phyloP scores from a whole-genome alignment of 306 rosid genomes.

The Begonia fuchsioides region DNA sequence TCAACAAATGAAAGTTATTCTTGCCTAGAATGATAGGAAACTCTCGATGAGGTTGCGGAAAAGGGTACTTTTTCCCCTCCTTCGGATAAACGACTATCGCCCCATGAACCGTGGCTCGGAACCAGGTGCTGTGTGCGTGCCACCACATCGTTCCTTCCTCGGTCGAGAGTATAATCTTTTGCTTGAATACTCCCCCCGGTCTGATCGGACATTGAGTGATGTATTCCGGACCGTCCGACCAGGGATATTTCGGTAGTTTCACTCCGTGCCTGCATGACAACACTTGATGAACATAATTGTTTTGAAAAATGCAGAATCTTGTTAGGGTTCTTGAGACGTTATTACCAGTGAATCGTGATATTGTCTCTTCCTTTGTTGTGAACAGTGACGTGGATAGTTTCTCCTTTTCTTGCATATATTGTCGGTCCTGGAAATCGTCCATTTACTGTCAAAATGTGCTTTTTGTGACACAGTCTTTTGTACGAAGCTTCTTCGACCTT shows the following conservation, averaged over 20 bases:
- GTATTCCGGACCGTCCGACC: conserved; percentile 87
- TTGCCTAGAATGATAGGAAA: conserved; percentile 61
- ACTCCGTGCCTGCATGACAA: conserved; percentile 65
- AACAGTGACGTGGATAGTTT: conserved; percentile 45
- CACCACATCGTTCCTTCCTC: conserved; percentile 75
- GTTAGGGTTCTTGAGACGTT: neutral
- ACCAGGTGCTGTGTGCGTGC: conserved; percentile 90
- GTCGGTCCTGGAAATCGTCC: conserved; percentile 61
- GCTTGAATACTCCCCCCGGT: conserved; percentile 37
- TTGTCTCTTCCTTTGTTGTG: conserved; percentile 47
- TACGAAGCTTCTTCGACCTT: conserved; percentile 35
- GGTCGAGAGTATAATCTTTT: conserved; percentile 60
- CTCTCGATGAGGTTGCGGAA: conserved; percentile 49
- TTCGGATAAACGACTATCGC: conserved; percentile 66
- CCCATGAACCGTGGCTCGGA: conserved; percentile 49
- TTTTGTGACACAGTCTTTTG: conserved; percentile 58
- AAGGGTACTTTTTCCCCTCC: conserved; percentile 58
- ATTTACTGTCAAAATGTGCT: conserved; percentile 51
- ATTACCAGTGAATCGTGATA: conserved; percentile 72
- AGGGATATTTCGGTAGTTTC: conserved; percentile 43
- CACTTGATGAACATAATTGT: neutral
- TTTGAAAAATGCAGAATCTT: neutral
- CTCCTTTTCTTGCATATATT: conserved; percentile 73
- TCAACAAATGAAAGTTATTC: neutral
- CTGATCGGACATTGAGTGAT: conserved; percentile 85